A percentile compares a stretch with the other conserved stretches of the same genome.
These are phyloP conservation scores for Cystobasidium onofrii DNA, from an alignment of 768 basidiomycete species.

Conservation along the genomic window DNA sequence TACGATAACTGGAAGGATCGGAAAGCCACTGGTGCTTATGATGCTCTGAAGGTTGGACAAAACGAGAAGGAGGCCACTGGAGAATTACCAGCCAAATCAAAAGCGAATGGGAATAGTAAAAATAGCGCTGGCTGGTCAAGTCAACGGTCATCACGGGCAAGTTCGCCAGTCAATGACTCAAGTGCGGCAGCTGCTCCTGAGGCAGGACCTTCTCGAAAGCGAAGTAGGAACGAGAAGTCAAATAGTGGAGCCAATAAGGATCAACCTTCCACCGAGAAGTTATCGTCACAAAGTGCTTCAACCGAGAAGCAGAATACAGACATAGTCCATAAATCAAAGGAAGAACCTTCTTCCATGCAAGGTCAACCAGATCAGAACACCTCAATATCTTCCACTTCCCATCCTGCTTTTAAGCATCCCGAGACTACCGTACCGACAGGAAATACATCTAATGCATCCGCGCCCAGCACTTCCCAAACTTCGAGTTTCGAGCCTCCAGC, in stretches of 20 bases:
- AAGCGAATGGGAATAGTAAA: background rate
- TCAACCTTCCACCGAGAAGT: background rate
- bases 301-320: background rate
- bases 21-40: background rate
- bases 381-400: background rate
- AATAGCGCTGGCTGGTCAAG: background rate
- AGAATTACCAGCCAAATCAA: background rate
- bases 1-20: constrained; percentile 24
- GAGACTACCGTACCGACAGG: background rate
- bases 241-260: background rate
- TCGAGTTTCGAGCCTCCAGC: background rate
- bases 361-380: background rate
- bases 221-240: background rate
- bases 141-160: background rate
- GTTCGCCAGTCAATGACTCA: background rate
- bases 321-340: background rate
- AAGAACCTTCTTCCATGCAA: background rate
- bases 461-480: background rate
- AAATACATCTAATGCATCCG: background rate
- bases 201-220: background rate
- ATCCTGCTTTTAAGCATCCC: background rate
- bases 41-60: background rate
- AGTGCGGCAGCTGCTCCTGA: background rate
- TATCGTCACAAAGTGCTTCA: background rate
- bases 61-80: background rate